These are phyloP conservation scores for Scedosporium minutisporum DNA, from an alignment of 2,329 filamentous ascomycete species.

Conservation along the genomic window DNA sequence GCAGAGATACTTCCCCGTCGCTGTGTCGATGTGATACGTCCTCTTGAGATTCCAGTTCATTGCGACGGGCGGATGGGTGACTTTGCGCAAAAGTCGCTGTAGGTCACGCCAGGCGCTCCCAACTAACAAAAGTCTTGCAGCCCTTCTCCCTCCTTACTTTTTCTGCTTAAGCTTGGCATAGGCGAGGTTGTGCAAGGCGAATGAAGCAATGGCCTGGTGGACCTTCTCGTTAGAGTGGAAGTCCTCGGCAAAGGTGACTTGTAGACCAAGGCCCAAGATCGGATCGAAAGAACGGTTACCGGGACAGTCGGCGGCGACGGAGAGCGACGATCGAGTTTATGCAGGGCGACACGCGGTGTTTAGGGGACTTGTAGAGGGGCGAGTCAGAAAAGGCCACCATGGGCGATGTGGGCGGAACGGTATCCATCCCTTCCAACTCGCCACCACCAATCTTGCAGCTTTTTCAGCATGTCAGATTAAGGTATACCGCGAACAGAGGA, in stretches of 20 bases:
- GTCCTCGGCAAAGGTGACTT: slow-evolving; percentile 18
- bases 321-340: slow-evolving; percentile 15
- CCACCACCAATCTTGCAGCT: neutral
- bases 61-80: slow-evolving; percentile 10
- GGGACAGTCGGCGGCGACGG: slow-evolving; percentile 17
- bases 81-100: slow-evolving; percentile 18
- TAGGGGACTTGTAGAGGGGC: neutral
- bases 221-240: slow-evolving; percentile 24
- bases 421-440: neutral
- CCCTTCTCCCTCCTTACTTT: slow-evolving; percentile 10
- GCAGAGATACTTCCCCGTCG: too few species aligned
- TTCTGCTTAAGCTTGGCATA: neutral
- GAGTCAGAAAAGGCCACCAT: neutral
- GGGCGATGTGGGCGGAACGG: neutral
- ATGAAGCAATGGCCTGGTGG: slow-evolving; percentile 19
- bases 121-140: slow-evolving; percentile 14
- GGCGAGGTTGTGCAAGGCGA: slow-evolving; percentile 11
- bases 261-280: slow-evolving; percentile 16
- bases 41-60: slow-evolving; percentile 11
- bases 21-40: too few species aligned
- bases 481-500: neutral
- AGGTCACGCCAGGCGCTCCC: slow-evolving; percentile 15
- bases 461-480: neutral
- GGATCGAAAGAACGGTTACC: slow-evolving; percentile 11
- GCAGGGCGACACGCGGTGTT: slow-evolving; percentile 5